Conservation (phyloP, 2,329 filamentous ascomycete species). For the Raffaelea albimanens region DNA sequence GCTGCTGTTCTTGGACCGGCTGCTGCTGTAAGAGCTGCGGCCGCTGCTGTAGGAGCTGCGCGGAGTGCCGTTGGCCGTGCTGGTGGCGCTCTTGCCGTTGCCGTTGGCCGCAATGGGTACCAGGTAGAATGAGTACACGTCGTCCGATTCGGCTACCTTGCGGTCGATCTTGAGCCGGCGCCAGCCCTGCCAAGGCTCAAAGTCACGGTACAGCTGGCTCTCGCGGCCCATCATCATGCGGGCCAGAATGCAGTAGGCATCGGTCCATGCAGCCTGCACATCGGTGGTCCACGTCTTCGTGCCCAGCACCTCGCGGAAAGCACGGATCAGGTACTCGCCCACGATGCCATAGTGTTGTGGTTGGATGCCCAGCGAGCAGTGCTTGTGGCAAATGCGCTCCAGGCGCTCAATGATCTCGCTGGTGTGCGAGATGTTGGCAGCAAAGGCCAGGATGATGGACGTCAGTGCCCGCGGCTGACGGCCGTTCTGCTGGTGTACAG, state of each 20-base stretch:
- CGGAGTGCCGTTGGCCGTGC: background rate
- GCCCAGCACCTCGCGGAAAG: slow-evolving; percentile 59
- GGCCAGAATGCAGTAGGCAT: slow-evolving; percentile 65
- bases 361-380: slow-evolving; percentile 58
- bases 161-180: slow-evolving; percentile 55
- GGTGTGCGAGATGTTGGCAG: slow-evolving; percentile 57
- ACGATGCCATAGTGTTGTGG: slow-evolving; percentile 64
- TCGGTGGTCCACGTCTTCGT: slow-evolving; percentile 51
- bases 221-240: slow-evolving; percentile 63
- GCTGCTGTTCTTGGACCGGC: slow-evolving; percentile 1
- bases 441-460: slow-evolving; percentile 59
- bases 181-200: slow-evolving; percentile 57
- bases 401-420: slow-evolving; percentile 43
- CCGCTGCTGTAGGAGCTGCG: background rate
- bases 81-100: background rate
- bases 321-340: slow-evolving; percentile 56
- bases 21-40: background rate
- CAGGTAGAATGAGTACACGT: slow-evolving; percentile 64
- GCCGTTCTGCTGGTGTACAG: slow-evolving; percentile 51
- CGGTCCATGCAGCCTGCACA: slow-evolving; percentile 57
- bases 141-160: slow-evolving; percentile 57
- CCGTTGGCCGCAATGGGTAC: slow-evolving; percentile 31
- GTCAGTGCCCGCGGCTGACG: slow-evolving; percentile 55
- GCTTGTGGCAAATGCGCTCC: slow-evolving; percentile 59
- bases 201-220: slow-evolving; percentile 49